These are phyloP conservation scores for Eustoma russellianum DNA, from an alignment of 257 asterid species.

Conservation along the genomic window DNA sequence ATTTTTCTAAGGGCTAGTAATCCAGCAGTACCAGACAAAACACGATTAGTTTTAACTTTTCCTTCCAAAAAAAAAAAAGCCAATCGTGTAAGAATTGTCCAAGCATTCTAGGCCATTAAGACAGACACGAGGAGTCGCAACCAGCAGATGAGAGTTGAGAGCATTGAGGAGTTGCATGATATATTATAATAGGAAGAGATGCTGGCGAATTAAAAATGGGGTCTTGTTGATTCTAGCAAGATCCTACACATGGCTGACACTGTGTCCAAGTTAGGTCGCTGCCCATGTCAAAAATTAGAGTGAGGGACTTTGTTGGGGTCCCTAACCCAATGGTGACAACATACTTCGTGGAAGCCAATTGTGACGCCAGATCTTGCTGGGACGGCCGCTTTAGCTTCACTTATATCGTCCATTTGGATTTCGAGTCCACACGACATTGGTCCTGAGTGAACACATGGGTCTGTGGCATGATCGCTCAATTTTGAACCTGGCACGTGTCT, in stretches of 20 bases:
- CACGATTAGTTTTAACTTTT: conserved; percentile 48
- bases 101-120: conserved; percentile 48
- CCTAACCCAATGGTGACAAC: conserved; percentile 56
- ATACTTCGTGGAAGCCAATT: conserved; percentile 52
- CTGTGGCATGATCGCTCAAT: conserved; percentile 9
- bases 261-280: conserved; percentile 89
- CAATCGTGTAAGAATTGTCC: conserved; percentile 46
- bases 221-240: conserved; percentile 52
- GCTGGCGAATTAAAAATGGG: conserved; percentile 45
- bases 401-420: not conserved
- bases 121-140: conserved; percentile 39
- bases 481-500: conserved; percentile 50
- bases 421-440: conserved; percentile 37
- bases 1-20: conserved; percentile 72
- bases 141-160: conserved; percentile 33
- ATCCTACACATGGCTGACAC: conserved; percentile 46
- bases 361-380: conserved; percentile 41
- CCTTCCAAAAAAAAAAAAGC: conserved; percentile 45
- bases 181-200: conserved; percentile 47
- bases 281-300: conserved; percentile 69
- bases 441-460: conserved; percentile 43
- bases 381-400: conserved; percentile 17
- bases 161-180: conserved; percentile 40
- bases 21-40: conserved; percentile 60
- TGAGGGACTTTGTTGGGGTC: conserved; percentile 32